phyloP scores from a whole-genome alignment of 495 filamentous ascomycete genomes.

The Articulospora tetracladia region DNA sequence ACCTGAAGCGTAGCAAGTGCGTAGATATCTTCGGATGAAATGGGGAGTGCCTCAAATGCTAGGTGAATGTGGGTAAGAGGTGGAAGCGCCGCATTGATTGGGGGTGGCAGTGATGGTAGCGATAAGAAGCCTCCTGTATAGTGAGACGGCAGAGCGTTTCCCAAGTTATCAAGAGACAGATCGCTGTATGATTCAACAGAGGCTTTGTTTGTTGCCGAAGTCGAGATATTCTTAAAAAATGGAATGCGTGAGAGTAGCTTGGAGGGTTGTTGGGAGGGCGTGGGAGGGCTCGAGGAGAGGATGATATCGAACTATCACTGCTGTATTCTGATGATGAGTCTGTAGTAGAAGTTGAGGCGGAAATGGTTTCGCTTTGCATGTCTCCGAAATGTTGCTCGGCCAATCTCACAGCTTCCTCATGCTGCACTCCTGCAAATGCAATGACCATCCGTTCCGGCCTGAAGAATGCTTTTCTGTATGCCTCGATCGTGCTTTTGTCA shows the following conservation, averaged over 20 bases:
- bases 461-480: slow-evolving; percentile 82
- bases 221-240: slow-evolving; percentile 88
- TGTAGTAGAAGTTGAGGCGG: slow-evolving; percentile 56
- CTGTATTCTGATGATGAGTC: slow-evolving; percentile 41
- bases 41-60: slow-evolving; percentile 92
- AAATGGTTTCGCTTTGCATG: slow-evolving; percentile 55
- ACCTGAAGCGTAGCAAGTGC: slow-evolving; percentile 95
- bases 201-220: slow-evolving; percentile 58
- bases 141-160: slow-evolving; percentile 65
- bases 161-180: slow-evolving; percentile 44
- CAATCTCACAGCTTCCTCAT: slow-evolving; percentile 73
- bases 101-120: slow-evolving; percentile 73
- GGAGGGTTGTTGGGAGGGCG: slow-evolving; percentile 44
- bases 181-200: slow-evolving; percentile 44
- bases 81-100: slow-evolving; percentile 73
- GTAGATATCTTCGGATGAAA: slow-evolving; percentile 88
- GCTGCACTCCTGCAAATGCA: slow-evolving; percentile 89
- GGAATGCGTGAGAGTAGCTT: slow-evolving; percentile 79
- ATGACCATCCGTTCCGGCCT: slow-evolving; percentile 87
- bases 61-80: slow-evolving; percentile 87
- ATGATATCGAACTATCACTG: slow-evolving; percentile 29
- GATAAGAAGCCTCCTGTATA: slow-evolving; percentile 93
- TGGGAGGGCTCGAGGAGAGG: slow-evolving; percentile 37
- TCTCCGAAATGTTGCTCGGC: slow-evolving; percentile 86
- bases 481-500: slow-evolving; percentile 65